phyloP scores from a whole-genome alignment of 2,329 filamentous ascomycete species.

The Biscogniauxia marginata region DNA sequence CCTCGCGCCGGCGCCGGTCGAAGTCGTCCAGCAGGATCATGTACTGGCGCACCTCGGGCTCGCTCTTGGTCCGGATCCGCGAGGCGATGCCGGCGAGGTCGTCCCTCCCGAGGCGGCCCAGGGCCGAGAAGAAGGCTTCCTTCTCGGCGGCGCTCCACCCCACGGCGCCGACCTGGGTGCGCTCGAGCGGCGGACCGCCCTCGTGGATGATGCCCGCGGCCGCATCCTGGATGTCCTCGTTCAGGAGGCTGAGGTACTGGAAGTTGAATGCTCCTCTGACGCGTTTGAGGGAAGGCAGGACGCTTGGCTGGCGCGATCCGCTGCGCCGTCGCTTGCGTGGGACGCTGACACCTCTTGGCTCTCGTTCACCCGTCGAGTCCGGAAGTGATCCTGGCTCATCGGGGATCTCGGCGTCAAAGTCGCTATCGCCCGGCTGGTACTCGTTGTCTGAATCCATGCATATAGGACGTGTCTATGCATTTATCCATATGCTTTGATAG shows the following conservation, averaged over 20 bases:
- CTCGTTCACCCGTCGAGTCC: conserved; percentile 3
- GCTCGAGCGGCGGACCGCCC: conserved; percentile 28
- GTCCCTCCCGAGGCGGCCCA: conserved; percentile 63
- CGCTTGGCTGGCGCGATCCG: conserved; percentile 24
- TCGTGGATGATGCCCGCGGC: conserved; percentile 36
- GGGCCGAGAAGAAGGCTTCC: conserved; percentile 61
- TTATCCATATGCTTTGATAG: conserved; percentile 12
- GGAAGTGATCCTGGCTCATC: not conserved
- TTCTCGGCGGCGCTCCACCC: conserved; percentile 74
- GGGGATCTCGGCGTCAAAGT: not conserved
- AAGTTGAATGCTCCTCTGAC: conserved; percentile 42
- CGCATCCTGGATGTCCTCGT: conserved; percentile 57
- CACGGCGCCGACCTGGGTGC: conserved; percentile 66
- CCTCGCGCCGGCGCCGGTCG: conserved; percentile 38
- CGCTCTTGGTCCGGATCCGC: conserved; percentile 67
- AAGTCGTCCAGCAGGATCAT: conserved; percentile 59
- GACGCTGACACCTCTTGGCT: not conserved
- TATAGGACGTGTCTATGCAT: conserved; percentile 15
- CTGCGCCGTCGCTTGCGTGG: conserved; percentile 15
- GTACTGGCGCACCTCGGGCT: conserved; percentile 71
- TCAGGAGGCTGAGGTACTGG: conserved; percentile 51
- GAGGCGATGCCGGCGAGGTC: conserved; percentile 61
- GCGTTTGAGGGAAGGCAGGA: conserved; percentile 43
- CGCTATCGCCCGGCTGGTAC: conserved; percentile 4
- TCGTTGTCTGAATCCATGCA: conserved; percentile 16